These are phyloP conservation scores for Linnemannia zychae DNA, from an alignment of 192 early-diverging fungal genomes.

Conservation along the genomic window DNA sequence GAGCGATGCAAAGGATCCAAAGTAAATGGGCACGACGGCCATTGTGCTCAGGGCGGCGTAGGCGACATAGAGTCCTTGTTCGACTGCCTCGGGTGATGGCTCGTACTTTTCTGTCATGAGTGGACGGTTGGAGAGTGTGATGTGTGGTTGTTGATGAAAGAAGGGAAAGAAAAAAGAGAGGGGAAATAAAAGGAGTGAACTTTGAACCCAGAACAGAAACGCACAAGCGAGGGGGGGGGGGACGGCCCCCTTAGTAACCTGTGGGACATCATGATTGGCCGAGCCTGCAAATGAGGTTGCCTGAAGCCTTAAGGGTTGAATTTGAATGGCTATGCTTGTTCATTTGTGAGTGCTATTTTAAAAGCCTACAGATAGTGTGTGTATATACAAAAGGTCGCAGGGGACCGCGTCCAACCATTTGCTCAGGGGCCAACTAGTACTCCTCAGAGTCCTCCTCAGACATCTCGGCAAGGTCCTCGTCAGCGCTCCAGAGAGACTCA, in stretches of 20 bases:
- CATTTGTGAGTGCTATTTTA: too few relatives aligned
- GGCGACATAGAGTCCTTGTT: slow-evolving; percentile 75
- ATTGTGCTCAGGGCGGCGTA: slow-evolving; percentile 88
- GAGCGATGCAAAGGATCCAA: slow-evolving; percentile 83
- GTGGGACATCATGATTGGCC: slow-evolving; percentile 1
- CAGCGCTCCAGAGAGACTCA: background rate
- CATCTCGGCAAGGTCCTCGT: background rate
- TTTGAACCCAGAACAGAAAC: background rate
- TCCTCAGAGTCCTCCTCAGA: background rate
- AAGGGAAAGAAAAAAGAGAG: background rate
- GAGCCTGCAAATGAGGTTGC: background rate
- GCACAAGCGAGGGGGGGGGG: background rate
- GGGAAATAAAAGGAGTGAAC: background rate
- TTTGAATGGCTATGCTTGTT: background rate
- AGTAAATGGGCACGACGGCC: slow-evolving; percentile 91
- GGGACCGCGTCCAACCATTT: background rate
- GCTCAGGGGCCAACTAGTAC: background rate
- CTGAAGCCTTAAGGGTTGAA: background rate
- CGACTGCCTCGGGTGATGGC: slow-evolving; percentile 46
- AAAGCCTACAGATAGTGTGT: too few relatives aligned
- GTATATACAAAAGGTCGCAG: slow-evolving; percentile 8
- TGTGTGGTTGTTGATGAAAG: slow-evolving; percentile 5
- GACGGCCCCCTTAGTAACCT: background rate
- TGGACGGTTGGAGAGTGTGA: background rate
- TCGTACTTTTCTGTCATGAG: slow-evolving; percentile 53